These are phyloP conservation scores for Saccharomycopsis malanga DNA, from an alignment of 805 yeast species.

Conservation along the genomic window DNA sequence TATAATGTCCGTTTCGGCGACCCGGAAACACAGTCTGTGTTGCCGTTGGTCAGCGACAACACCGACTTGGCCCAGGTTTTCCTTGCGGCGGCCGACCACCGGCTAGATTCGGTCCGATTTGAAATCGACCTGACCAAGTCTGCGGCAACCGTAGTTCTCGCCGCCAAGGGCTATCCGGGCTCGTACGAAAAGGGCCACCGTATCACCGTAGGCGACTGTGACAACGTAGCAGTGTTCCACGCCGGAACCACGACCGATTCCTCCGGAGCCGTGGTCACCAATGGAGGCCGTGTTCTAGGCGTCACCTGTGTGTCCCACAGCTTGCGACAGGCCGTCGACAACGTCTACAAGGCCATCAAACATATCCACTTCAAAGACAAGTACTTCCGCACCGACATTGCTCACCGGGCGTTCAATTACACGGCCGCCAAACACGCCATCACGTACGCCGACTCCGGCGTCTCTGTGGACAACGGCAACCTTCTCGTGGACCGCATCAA, in stretches of 20 bases:
- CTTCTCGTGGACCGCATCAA: constrained; percentile 84
- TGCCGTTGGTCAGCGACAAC: constrained; percentile 65
- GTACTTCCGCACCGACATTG: constrained; percentile 89
- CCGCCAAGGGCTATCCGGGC: constrained; percentile 97
- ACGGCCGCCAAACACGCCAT: constrained; percentile 36
- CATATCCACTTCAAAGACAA: constrained; percentile 64
- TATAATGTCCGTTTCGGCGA: constrained; percentile 98
- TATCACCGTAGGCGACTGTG: constrained; percentile 46
- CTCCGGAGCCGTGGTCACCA: constrained; percentile 58
- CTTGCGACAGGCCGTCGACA: constrained; percentile 72
- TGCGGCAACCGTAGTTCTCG: constrained; percentile 89
- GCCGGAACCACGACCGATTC: constrained; percentile 73
- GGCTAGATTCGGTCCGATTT: constrained; percentile 74
- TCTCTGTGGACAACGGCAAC: constrained; percentile 94
- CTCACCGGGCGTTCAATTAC: constrained; percentile 87
- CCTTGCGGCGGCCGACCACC: constrained; percentile 89
- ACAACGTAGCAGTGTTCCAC: constrained; percentile 74
- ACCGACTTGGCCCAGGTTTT: constrained; percentile 92
- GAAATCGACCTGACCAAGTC: constrained; percentile 48
- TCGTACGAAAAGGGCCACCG: constrained; percentile 78
- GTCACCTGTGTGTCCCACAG: constrained; percentile 78
- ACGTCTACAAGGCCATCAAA: constrained; percentile 81
- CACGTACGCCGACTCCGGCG: constrained; percentile 95
- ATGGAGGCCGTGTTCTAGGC: constrained; percentile 97
- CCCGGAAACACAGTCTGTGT: constrained; percentile 96